Conservation (phyloP, 2,329 filamentous ascomycete species). For the Botryosphaeria dothidea region DNA sequence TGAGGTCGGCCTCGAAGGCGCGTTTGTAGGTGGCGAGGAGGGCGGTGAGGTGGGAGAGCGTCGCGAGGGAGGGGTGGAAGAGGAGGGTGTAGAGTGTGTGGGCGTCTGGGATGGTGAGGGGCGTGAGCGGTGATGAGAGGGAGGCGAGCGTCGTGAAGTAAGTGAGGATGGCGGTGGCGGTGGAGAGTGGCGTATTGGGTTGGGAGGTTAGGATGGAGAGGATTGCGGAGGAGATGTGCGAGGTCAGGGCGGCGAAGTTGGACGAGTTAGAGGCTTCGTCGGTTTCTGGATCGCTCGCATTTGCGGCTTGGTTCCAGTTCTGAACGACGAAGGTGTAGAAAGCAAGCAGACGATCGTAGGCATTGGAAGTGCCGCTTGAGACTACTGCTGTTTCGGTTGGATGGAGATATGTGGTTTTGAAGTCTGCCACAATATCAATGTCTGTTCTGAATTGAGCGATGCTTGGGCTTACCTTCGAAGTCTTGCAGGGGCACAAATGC, state of each 20-base stretch:
- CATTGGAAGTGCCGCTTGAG: conserved; percentile 38
- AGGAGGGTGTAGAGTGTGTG: conserved; percentile 69
- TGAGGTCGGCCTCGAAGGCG: conserved; percentile 61
- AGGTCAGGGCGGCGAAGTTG: conserved; percentile 33
- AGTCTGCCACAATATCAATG: conserved; percentile 24
- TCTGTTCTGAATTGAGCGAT: background rate
- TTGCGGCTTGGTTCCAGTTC: conserved; percentile 32
- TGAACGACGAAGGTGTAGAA: conserved; percentile 69
- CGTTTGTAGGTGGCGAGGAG: conserved; percentile 73
- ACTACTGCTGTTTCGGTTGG: conserved; percentile 45
- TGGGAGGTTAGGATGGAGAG: conserved; percentile 33
- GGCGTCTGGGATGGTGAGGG: conserved; percentile 68
- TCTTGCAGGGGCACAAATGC: conserved; percentile 44
- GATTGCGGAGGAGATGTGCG: conserved; percentile 34
- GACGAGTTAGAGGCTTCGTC: conserved; percentile 40
- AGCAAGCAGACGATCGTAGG: conserved; percentile 61
- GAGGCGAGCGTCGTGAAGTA: conserved; percentile 65
- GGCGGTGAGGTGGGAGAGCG: conserved; percentile 67
- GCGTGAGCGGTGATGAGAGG: conserved; percentile 43
- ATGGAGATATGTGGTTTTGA: conserved; percentile 40
- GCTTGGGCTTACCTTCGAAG: conserved; percentile 53
- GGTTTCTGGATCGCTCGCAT: conserved; percentile 40
- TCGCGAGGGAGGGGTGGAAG: conserved; percentile 64
- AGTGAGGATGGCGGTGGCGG: conserved; percentile 54
- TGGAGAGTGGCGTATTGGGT: conserved; percentile 25